Evolutionary conservation across 305 asterid genomes (phyloP).

Genomic region (Monarda citriodora): DNA sequence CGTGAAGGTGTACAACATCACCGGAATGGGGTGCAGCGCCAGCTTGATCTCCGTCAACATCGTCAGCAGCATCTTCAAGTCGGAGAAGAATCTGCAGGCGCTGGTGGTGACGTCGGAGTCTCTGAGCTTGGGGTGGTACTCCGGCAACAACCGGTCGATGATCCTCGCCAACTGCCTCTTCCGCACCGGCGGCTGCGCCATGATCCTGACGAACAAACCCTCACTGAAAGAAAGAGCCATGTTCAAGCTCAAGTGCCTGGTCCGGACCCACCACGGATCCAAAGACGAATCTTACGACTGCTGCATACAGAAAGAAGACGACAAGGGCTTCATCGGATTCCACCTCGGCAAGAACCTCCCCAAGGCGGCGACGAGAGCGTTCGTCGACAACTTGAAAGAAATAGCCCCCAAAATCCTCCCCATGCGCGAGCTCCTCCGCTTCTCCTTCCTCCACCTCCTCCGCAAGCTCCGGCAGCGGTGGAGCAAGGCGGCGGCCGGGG

Average conservation of each 20-base stretch:
- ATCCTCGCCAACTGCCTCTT: constrained; percentile 82
- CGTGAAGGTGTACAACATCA: constrained; percentile 65
- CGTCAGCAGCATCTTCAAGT: constrained; percentile 45
- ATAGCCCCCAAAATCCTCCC: constrained; percentile 75
- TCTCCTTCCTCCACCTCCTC: constrained; percentile 16
- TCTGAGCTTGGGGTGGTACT: constrained; percentile 70
- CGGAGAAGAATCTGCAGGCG: constrained; percentile 37
- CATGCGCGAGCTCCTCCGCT: constrained; percentile 53
- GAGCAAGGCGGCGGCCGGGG: constrained; percentile 29
- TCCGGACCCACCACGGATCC: constrained; percentile 76
- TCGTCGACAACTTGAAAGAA: constrained; percentile 64
- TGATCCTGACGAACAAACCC: constrained; percentile 60
- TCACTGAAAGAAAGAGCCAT: constrained; percentile 33
- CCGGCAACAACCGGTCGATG: constrained; percentile 80
- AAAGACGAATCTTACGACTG: constrained; percentile 64
- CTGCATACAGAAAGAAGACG: constrained; percentile 72
- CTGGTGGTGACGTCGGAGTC: constrained; percentile 77
- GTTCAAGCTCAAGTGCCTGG: constrained; percentile 58
- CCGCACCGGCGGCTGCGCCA: constrained; percentile 71
- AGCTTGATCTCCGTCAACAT: constrained; percentile 60
- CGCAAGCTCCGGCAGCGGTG: constrained; percentile 24
- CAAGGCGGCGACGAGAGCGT: constrained; percentile 74
- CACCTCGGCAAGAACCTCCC: constrained; percentile 74
- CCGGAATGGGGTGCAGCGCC: constrained; percentile 96
- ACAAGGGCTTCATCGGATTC: constrained; percentile 54